phyloP scores from a whole-genome alignment of 306 rosid species.

The Calophaca sinica region DNA sequence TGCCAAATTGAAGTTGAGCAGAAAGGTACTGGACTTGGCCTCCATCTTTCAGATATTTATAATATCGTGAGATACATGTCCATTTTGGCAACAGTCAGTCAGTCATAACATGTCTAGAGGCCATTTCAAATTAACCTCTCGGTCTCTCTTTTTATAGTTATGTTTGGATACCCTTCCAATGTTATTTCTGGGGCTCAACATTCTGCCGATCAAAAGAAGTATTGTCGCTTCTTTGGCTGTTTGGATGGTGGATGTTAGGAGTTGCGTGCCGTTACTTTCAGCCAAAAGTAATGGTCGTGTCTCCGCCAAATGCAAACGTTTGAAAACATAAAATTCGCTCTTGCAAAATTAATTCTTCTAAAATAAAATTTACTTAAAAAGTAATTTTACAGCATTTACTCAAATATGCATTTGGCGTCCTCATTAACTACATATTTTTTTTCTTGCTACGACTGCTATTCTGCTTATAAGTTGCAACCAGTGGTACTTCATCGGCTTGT shows the following conservation, averaged over 20 bases:
- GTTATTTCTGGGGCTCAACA: neutral
- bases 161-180: constrained; percentile 2
- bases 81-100: neutral
- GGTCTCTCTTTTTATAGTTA: neutral
- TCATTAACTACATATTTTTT: neutral
- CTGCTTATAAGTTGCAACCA: neutral
- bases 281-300: constrained; percentile 4
- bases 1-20: constrained; percentile 92
- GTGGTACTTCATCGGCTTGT: neutral
- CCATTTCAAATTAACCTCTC: constrained; percentile 9
- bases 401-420: constrained; percentile 17
- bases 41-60: constrained; percentile 5
- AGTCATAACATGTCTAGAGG: neutral
- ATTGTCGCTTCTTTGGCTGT: neutral
- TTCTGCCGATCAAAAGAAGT: neutral
- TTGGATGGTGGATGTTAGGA: constrained; percentile 13
- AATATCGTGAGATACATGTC: constrained; percentile 10
- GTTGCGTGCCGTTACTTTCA: neutral
- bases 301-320: neutral
- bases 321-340: neutral
- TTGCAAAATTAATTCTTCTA: constrained; percentile 7
- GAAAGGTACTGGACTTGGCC: constrained; percentile 60
- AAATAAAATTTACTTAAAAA: neutral
- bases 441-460: neutral
- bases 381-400: neutral